phyloP scores from a whole-genome alignment of 2,329 filamentous ascomycete species.

The Pseudodiploospora longispora region DNA sequence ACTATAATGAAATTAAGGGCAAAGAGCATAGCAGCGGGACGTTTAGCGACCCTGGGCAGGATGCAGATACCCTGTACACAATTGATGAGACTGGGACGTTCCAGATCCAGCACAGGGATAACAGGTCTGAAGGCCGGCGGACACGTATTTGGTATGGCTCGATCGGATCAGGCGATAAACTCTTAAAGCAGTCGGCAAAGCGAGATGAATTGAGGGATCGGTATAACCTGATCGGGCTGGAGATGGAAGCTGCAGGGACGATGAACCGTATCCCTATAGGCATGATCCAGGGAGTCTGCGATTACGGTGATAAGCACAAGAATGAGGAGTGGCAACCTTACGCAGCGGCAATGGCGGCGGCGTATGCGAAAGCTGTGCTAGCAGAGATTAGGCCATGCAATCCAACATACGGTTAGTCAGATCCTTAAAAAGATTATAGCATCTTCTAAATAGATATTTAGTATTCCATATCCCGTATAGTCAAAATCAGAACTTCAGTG shows the following conservation, averaged over 20 bases:
- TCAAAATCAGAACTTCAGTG: background rate
- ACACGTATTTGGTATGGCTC: slow-evolving; percentile 23
- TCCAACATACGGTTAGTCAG: too few relatives aligned
- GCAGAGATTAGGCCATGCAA: too few relatives aligned
- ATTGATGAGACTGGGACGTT: slow-evolving; percentile 2
- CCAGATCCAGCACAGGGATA: slow-evolving; percentile 10
- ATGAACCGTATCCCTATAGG: slow-evolving; percentile 6
- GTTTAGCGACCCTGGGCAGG: slow-evolving; percentile 24
- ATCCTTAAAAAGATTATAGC: too few relatives aligned
- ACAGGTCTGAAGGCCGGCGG: slow-evolving; percentile 12
- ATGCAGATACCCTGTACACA: slow-evolving; percentile 17
- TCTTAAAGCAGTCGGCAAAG: background rate
- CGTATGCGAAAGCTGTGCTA: slow-evolving; percentile 2
- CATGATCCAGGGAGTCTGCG: slow-evolving; percentile 5
- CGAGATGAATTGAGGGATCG: slow-evolving; percentile 2
- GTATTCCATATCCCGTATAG: background rate
- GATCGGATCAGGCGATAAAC: slow-evolving; percentile 3
- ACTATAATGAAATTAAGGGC: slow-evolving; percentile 17
- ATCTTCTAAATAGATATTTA: too few relatives aligned
- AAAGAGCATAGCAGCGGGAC: slow-evolving; percentile 16
- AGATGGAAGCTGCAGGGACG: slow-evolving; percentile 8
- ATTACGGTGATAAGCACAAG: slow-evolving; percentile 6
- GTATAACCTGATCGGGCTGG: slow-evolving; percentile 10
- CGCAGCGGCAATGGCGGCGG: slow-evolving; percentile 7
- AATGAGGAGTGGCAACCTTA: slow-evolving; percentile 6